A percentile compares a stretch with the other conserved stretches of the same genome.
Evolutionary conservation across 2,329 filamentous ascomycete genomes (phyloP).

Genomic region (Arthrobotrys megalospora): DNA sequence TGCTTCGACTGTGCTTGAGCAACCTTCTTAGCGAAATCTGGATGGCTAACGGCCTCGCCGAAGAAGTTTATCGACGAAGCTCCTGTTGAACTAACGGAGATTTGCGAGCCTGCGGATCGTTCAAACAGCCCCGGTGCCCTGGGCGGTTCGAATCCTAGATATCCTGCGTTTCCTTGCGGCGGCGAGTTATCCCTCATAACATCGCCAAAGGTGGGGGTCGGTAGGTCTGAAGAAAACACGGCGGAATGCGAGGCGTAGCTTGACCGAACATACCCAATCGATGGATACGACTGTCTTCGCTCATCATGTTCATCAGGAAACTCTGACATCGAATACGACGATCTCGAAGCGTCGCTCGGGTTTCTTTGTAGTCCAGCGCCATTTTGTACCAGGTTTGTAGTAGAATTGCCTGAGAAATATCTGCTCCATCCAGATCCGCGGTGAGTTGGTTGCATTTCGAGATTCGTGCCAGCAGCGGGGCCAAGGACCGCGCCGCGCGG

Average conservation of each 20-base stretch:
- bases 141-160: slow-evolving; percentile 56
- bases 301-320: slow-evolving; percentile 57
- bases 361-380: slow-evolving; percentile 52
- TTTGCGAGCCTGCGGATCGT: slow-evolving; percentile 52
- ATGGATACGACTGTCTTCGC: slow-evolving; percentile 58
- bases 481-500: slow-evolving; percentile 50
- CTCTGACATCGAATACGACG: slow-evolving; percentile 59
- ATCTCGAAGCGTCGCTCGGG: slow-evolving; percentile 57
- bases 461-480: slow-evolving; percentile 50
- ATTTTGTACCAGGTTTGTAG: slow-evolving; percentile 63
- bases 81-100: slow-evolving; percentile 54
- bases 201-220: slow-evolving; percentile 58
- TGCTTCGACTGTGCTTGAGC: slow-evolving; percentile 45
- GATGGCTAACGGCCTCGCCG: slow-evolving; percentile 56
- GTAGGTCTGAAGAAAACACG: slow-evolving; percentile 50
- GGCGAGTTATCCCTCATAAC: slow-evolving; percentile 57
- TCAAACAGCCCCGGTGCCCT: slow-evolving; percentile 55
- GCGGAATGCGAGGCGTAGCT: slow-evolving; percentile 56
- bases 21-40: slow-evolving; percentile 58
- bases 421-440: slow-evolving; percentile 64
- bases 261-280: slow-evolving; percentile 58
- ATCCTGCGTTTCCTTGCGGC: slow-evolving; percentile 44
- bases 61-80: slow-evolving; percentile 61
- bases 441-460: slow-evolving; percentile 58
- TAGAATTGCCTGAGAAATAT: slow-evolving; percentile 64